Conservation (phyloP, 2,329 filamentous ascomycete genomes). For the Cryphonectria radicalis region DNA sequence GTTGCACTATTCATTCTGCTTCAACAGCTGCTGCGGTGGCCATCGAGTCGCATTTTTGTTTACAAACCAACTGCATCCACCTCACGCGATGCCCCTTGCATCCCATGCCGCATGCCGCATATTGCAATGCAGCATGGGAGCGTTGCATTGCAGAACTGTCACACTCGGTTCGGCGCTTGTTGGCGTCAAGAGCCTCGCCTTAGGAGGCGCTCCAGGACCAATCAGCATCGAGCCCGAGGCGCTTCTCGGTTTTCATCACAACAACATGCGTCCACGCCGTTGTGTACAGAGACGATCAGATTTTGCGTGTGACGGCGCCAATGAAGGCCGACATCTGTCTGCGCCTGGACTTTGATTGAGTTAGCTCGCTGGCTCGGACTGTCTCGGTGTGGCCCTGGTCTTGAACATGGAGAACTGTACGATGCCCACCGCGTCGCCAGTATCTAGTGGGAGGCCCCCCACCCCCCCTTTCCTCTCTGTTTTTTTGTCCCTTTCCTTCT, state of each 20-base stretch:
- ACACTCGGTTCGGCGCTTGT: slow-evolving; percentile 15
- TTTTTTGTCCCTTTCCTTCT: too few species aligned
- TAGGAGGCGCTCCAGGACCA: slow-evolving; percentile 17
- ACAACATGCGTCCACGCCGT: neutral
- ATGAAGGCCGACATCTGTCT: neutral
- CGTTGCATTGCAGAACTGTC: slow-evolving; percentile 20
- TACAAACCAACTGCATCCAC: slow-evolving; percentile 13
- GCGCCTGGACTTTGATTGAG: too few species aligned
- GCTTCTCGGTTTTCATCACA: neutral
- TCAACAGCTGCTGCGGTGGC: neutral
- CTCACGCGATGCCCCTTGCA: neutral
- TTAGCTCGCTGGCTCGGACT: neutral
- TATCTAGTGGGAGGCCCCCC: neutral
- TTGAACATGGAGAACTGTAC: neutral
- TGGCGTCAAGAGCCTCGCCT: slow-evolving; percentile 19
- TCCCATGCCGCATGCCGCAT: neutral
- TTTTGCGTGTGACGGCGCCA: neutral
- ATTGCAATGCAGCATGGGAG: slow-evolving; percentile 20
- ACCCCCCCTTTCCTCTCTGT: too few species aligned
- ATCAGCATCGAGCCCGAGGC: slow-evolving; percentile 18
- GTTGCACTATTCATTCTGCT: too few species aligned
- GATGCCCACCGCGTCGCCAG: neutral
- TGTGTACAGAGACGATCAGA: neutral
- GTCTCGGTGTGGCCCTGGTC: neutral
- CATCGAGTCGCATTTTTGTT: neutral